Evolutionary conservation across 768 basidiomycete genomes (phyloP), one percentile per base, ranked within the genome.

Genomic region (Fomitopsis serialis): DNA sequence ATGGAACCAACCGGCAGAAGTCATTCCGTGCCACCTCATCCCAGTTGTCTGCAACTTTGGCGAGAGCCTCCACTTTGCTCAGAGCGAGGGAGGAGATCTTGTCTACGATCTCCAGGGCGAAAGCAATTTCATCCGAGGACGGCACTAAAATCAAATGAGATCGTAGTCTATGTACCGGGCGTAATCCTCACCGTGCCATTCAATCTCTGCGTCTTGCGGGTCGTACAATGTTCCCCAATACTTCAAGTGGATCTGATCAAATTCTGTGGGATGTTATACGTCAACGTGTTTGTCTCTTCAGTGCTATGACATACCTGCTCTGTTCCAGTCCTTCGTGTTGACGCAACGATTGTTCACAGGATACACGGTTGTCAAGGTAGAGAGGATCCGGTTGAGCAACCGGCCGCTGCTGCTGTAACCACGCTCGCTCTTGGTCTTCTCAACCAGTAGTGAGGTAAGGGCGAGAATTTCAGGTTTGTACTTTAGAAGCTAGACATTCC

Each of bases 221-320:
- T 88, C 81, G 68, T 87, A 91, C 27, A 89, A 70, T 46, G 78
- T 79, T 8, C 94, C 95, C 95, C 95, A 97, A 43, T 81, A 77
- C 11, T 74, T 69, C 55, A 78, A 81, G 58, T 89, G 85, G 44
- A 76, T 74, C 40, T 71, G 73, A 61, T 85, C 75, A 61, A 89
- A 88, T 53, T 76, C 85, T 89, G 56, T 63, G 42, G 13, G 53
- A 62, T 62, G 60, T 58, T 9, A 19, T 34, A 21, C 35, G 17
- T 19, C 25, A 4, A 48, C 50, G 22, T 15, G 32, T 32, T 11
- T 35, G 37, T 24, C 8, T 50, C 19, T 10, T 35, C 10, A 3
- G 11, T 11, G 13, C 13, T 15, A 12, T 27, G 23, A 9, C 79
- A n/a, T 61, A 92, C 94, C 78, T 56, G 85, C 75, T 54, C 82